phyloP scores from a whole-genome alignment of 257 asterid genomes.

The Solanum arcanum region DNA sequence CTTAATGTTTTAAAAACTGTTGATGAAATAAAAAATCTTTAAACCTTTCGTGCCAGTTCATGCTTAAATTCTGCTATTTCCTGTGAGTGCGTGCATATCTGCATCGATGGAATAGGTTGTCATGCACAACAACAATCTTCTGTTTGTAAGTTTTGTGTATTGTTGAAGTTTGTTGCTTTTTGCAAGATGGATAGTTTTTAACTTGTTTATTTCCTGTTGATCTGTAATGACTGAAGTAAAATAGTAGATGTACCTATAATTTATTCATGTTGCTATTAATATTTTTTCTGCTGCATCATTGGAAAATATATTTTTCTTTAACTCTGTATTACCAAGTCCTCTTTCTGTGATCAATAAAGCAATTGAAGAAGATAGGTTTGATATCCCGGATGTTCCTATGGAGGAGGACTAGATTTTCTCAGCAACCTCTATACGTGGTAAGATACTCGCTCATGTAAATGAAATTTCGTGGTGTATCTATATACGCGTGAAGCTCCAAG shows the following conservation, averaged over 20 bases:
- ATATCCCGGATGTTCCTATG: conserved; percentile 93
- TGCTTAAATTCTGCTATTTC: neutral
- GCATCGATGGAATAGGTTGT: neutral
- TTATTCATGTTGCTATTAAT: neutral
- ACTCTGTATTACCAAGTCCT: conserved; percentile 47
- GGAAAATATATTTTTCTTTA: conserved; percentile 25
- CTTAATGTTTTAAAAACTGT: neutral
- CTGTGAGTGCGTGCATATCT: neutral
- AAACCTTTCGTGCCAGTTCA: neutral
- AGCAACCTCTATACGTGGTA: neutral
- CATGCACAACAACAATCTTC: neutral
- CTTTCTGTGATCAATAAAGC: conserved; percentile 49
- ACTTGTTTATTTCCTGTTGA: neutral
- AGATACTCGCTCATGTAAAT: neutral
- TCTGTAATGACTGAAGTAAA: neutral
- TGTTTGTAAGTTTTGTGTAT: neutral
- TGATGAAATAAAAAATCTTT: neutral
- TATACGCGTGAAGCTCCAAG: neutral
- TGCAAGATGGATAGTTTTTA: neutral
- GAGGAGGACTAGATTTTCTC: conserved; percentile 54
- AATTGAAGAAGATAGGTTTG: conserved; percentile 77
- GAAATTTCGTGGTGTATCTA: neutral
- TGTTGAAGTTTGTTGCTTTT: neutral
- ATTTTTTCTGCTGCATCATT: neutral
- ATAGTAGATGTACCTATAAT: neutral